Evolutionary conservation across 1,284 basidiomycete genomes (phyloP), one percentile per base, ranked within the genome.

Genomic region (Cryptococcus sp.): DNA sequence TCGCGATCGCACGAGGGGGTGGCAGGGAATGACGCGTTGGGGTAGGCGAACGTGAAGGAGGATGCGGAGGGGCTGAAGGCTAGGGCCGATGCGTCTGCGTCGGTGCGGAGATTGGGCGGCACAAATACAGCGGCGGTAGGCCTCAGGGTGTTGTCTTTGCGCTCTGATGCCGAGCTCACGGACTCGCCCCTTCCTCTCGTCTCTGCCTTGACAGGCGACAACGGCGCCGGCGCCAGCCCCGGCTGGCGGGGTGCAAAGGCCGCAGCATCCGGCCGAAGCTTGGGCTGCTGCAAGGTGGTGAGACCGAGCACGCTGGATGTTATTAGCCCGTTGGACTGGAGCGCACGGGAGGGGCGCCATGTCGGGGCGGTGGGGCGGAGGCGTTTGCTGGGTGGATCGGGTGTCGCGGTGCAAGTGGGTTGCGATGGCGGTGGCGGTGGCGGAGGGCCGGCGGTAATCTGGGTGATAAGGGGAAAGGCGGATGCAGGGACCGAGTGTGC

Each of bases 311-410:
- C 40, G 44, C 56, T 46, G 23, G 37, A 33, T 33, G 28, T 33
- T 38, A 20, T 40, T 23, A 13, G 50, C 38, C 11, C 28, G 28
- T 33, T 33, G 28, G 28, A 33, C 28, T 33, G 5, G 28, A 39
- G 18, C 11, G 45, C 21, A 13, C 28, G 18, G 50, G 46, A 45
- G 3, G 56, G 56, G n/a, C 20, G 40, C 44, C 43, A 57, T 8
- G 47, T 15, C 28, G 45, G 39, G 13, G 56, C 56, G 5, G 51
- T 57, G 2, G 51, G 51, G n/a, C 56, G 45, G 3, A 57, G 36
- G n/a, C 56, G 51, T 50, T 53, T 53, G 37, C 51, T 28, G 24
- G 18, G 21, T 3, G 35, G 49, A 4, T 13, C 37, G 20, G 28
- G 5, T 9, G 28, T 33, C 9, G 28, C 28, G 28, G 28, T 9